These are phyloP conservation scores for Apodospora peruviana DNA, from an alignment of 495 filamentous ascomycete species.

Conservation along the genomic window DNA sequence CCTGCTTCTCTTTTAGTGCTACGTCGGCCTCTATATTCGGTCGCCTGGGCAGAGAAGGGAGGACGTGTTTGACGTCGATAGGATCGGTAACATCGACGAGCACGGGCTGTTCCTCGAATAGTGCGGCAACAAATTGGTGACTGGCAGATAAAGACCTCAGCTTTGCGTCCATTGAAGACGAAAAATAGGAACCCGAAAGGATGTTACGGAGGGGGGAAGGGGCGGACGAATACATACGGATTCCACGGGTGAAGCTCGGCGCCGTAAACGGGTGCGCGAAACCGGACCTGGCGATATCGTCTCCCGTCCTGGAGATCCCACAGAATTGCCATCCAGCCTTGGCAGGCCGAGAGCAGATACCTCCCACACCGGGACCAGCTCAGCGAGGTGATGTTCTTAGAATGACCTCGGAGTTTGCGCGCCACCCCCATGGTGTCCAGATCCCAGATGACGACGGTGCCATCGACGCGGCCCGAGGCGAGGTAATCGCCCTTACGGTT, in stretches of 20 bases:
- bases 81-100: slow-evolving; percentile 72
- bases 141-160: slow-evolving; percentile 32
- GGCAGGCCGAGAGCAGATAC: slow-evolving; percentile 89
- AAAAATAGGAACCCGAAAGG: background rate
- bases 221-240: slow-evolving; percentile 66
- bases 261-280: slow-evolving; percentile 89
- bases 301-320: slow-evolving; percentile 80
- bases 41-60: slow-evolving; percentile 77
- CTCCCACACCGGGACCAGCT: slow-evolving; percentile 91
- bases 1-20: slow-evolving; percentile 70
- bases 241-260: slow-evolving; percentile 91
- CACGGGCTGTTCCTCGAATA: slow-evolving; percentile 88
- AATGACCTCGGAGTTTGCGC: slow-evolving; percentile 87
- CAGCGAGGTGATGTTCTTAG: slow-evolving; percentile 79
- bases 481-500: slow-evolving; percentile 90
- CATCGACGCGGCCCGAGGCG: slow-evolving; percentile 88
- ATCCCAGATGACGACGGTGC: slow-evolving; percentile 92
- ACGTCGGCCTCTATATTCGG: slow-evolving; percentile 58
- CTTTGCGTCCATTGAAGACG: background rate
- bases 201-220: no score
- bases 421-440: slow-evolving; percentile 94
- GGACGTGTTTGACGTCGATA: slow-evolving; percentile 61
- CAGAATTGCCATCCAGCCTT: slow-evolving; percentile 91
- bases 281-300: slow-evolving; percentile 59
- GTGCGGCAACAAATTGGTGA: slow-evolving; percentile 73